phyloP scores from a whole-genome alignment of 768 basidiomycete genomes.

The Tricholoma sp. region DNA sequence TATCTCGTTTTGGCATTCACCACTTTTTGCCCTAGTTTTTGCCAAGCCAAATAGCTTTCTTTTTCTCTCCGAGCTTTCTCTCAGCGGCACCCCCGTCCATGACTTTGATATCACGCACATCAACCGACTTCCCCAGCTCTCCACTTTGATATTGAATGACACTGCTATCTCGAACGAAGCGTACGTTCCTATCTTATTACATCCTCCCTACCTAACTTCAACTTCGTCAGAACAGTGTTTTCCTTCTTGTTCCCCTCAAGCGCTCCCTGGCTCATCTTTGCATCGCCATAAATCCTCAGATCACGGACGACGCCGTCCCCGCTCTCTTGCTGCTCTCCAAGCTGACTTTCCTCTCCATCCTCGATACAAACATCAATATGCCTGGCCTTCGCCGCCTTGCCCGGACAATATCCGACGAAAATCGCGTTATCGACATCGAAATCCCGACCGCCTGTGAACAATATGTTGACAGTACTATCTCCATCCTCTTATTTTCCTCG shows the following conservation, averaged over 20 bases:
- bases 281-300: constrained; percentile 44
- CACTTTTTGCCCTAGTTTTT: constrained; percentile 34
- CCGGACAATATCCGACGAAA: constrained; percentile 26
- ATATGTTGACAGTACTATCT: constrained; percentile 47
- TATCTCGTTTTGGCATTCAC: constrained; percentile 3
- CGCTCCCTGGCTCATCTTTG: constrained; percentile 48
- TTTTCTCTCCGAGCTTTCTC: constrained; percentile 44
- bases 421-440: constrained; percentile 44
- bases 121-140: constrained; percentile 48
- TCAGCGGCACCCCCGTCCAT: constrained; percentile 37
- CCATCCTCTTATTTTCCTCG: neutral
- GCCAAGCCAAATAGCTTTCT: constrained; percentile 46
- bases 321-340: constrained; percentile 45
- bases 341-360: constrained; percentile 45
- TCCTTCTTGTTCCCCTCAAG: constrained; percentile 52
- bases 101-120: constrained; percentile 48
- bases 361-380: constrained; percentile 54
- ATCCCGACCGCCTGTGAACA: constrained; percentile 47
- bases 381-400: constrained; percentile 51
- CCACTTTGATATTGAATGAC: constrained; percentile 40
- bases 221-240: constrained; percentile 37
- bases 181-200: constrained; percentile 26
- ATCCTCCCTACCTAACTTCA: neutral
- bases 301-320: constrained; percentile 54
- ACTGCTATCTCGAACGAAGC: constrained; percentile 60